Evolutionary conservation across 306 rosid genomes (phyloP).

Genomic region (Chamaecrista fasciculata): DNA sequence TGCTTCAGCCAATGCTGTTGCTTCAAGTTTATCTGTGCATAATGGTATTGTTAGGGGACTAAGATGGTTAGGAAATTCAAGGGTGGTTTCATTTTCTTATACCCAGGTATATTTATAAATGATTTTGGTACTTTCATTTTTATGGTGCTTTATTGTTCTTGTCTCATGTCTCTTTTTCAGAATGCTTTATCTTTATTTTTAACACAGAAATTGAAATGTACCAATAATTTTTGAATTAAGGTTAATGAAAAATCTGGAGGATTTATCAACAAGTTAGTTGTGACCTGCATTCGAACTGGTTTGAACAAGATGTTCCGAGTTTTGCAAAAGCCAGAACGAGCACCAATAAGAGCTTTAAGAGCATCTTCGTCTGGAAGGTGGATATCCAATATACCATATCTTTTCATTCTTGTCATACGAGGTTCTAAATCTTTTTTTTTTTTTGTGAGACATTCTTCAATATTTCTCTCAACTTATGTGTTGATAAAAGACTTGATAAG

Average conservation of each 20-base stretch:
- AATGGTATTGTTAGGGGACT: slow-evolving; percentile 78
- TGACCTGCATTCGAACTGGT: slow-evolving; percentile 93
- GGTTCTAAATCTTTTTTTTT: slow-evolving; percentile 10
- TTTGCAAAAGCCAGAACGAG: slow-evolving; percentile 95
- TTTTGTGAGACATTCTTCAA: not conserved
- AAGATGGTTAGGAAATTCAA: slow-evolving; percentile 99
- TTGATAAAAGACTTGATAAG: slow-evolving; percentile 7
- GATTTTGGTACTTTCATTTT: slow-evolving; percentile 21
- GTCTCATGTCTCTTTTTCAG: too few relatives aligned
- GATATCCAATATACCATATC: slow-evolving; percentile 26
- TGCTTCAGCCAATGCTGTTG: slow-evolving; percentile 87
- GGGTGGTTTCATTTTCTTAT: slow-evolving; percentile 95
- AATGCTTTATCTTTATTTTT: slow-evolving; percentile 16
- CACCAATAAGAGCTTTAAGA: slow-evolving; percentile 94
- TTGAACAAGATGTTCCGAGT: slow-evolving; percentile 84
- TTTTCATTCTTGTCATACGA: slow-evolving; percentile 21
- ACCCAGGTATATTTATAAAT: slow-evolving; percentile 58
- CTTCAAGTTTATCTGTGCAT: slow-evolving; percentile 87
- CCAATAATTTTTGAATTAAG: slow-evolving; percentile 43
- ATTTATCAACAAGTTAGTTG: slow-evolving; percentile 76
- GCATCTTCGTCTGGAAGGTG: slow-evolving; percentile 99
- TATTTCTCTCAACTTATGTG: slow-evolving; percentile 19
- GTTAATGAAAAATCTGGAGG: slow-evolving; percentile 94
- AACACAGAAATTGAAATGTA: slow-evolving; percentile 23
- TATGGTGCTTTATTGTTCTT: not conserved